Evolutionary conservation across 352 stramenopile species (phyloP).

Genomic region (Poterioochromonas sp.): DNA sequence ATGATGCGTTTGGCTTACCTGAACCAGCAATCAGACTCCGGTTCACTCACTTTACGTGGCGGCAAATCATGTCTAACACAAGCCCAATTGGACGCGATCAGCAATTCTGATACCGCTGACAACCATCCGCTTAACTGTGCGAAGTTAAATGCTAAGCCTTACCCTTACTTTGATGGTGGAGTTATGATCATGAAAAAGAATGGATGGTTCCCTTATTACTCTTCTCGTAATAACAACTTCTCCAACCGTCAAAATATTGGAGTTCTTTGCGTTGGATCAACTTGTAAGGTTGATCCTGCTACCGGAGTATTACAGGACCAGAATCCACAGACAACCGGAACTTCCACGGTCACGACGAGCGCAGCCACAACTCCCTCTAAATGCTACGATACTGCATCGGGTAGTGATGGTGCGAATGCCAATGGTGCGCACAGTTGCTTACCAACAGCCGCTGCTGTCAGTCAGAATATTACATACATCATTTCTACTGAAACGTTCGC

Average conservation of each 20-base stretch:
- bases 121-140: constrained; percentile 47
- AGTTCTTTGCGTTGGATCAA: constrained; percentile 38
- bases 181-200: constrained; percentile 34
- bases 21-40: constrained; percentile 42
- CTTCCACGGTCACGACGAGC: neutral
- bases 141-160: constrained; percentile 46
- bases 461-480: constrained; percentile 2
- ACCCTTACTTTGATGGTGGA: constrained; percentile 49
- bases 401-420: constrained; percentile 30
- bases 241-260: constrained; percentile 44
- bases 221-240: constrained; percentile 50
- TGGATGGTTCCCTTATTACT: constrained; percentile 43
- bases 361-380: neutral
- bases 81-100: constrained; percentile 40
- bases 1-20: constrained; percentile 42
- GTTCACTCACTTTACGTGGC: neutral
- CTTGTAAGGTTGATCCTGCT: constrained; percentile 11
- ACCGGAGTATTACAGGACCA: constrained; percentile 40
- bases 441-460: neutral
- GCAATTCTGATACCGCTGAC: constrained; percentile 43
- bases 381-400: constrained; percentile 39
- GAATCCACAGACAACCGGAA: constrained; percentile 33
- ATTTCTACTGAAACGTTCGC: constrained; percentile 36
- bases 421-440: constrained; percentile 39
- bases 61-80: constrained; percentile 40